phyloP scores from a whole-genome alignment of 2,329 filamentous ascomycete species.

The Aspergillus aculeatus region DNA sequence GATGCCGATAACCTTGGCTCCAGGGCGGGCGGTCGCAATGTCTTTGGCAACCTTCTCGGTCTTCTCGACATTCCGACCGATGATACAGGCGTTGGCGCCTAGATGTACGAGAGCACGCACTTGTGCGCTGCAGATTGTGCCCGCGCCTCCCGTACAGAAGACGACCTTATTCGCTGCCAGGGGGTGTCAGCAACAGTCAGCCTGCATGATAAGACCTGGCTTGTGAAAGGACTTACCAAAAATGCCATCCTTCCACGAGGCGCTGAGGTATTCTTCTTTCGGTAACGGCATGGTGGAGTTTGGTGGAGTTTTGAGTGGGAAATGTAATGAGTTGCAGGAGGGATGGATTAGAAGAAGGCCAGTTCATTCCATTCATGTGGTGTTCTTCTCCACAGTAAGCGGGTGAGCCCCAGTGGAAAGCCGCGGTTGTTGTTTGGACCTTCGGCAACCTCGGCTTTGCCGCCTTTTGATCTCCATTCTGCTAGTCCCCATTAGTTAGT shows the following conservation, averaged over 20 bases:
- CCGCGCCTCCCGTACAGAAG: constrained; percentile 92
- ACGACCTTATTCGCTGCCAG: constrained; percentile 75
- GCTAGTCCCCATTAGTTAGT: no score
- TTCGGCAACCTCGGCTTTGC: no score
- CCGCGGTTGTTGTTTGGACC: no score
- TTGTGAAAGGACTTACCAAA: constrained; percentile 60
- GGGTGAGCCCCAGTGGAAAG: no score
- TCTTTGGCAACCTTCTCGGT: constrained; percentile 77
- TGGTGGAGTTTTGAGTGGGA: no score
- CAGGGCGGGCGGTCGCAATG: constrained; percentile 73
- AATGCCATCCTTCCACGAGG: constrained; percentile 81
- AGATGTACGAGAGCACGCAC: constrained; percentile 87
- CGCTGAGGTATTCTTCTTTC: constrained; percentile 73
- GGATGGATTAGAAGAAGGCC: no score
- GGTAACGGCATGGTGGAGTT: constrained; percentile 62
- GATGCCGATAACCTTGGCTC: constrained; percentile 82
- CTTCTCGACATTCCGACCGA: constrained; percentile 86
- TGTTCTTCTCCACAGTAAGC: no score
- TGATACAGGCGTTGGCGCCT: constrained; percentile 89
- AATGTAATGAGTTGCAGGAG: no score
- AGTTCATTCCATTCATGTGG: no score
- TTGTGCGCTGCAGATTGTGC: constrained; percentile 91
- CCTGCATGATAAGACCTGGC: not conserved
- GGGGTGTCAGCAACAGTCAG: constrained; percentile 7
- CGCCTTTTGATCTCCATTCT: no score